Conservation (phyloP, 139 green algal genomes). For the Chlamydomonas schloesseri region DNA sequence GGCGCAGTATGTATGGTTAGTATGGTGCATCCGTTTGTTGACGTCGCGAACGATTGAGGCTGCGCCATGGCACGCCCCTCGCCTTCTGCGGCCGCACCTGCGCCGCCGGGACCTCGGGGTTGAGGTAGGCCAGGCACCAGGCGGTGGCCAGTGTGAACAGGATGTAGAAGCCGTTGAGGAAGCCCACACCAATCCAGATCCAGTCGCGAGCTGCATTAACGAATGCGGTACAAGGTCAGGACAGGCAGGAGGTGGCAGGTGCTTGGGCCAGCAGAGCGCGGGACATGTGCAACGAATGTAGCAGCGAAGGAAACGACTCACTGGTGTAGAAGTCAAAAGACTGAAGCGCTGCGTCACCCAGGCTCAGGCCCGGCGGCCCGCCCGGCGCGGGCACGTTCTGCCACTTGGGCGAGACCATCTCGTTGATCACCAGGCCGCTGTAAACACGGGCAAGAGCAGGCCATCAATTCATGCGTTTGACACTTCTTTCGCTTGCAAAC, state of each 20-base stretch:
- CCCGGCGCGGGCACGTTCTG: conserved; percentile 33
- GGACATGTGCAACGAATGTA: no score
- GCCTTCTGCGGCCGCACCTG: conserved; percentile 5
- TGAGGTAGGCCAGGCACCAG: neutral
- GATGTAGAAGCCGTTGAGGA: conserved; percentile 42
- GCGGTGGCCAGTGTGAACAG: neutral
- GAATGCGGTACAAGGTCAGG: no score
- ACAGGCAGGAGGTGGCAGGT: no score
- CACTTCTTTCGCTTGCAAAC: no score
- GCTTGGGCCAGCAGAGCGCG: no score
- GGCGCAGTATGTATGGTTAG: no score
- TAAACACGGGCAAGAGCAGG: no score
- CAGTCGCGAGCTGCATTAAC: conserved; percentile 40
- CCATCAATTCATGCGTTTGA: no score
- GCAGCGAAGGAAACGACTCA: no score
- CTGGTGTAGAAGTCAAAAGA: conserved; percentile 72
- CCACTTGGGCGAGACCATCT: conserved; percentile 71
- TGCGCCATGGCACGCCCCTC: no score
- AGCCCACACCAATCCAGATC: conserved; percentile 56
- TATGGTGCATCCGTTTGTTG: no score
- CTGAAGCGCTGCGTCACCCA: conserved; percentile 58
- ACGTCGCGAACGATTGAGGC: no score
- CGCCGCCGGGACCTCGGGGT: conserved; percentile 26
- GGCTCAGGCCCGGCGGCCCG: neutral
- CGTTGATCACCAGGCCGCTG: conserved; percentile 73